These are phyloP conservation scores for Colletotrichum zoysiae DNA, from an alignment of 2,329 filamentous ascomycete species.

Conservation along the genomic window DNA sequence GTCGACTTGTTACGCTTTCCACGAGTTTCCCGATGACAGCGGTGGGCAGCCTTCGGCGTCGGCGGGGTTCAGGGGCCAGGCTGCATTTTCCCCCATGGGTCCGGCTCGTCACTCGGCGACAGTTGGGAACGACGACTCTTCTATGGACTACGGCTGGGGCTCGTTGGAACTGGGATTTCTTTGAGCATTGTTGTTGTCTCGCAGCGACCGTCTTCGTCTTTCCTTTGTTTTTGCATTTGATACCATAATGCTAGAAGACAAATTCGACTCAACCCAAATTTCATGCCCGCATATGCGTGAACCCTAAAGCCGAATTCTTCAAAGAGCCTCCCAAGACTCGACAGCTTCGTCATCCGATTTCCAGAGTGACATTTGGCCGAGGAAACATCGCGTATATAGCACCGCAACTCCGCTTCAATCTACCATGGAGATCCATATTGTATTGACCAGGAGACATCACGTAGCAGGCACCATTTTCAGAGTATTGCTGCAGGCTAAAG, in stretches of 20 bases:
- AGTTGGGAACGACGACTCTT: conserved; percentile 22
- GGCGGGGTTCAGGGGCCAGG: conserved; percentile 25
- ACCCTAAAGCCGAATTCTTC: too few species aligned
- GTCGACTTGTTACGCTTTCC: conserved; percentile 48
- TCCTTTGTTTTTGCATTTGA: neutral
- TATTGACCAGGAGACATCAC: too few species aligned
- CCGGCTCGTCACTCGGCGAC: conserved; percentile 32
- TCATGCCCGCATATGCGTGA: too few species aligned
- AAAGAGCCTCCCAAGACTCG: too few species aligned
- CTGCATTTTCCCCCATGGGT: conserved; percentile 36
- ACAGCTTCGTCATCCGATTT: too few species aligned
- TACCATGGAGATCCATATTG: too few species aligned
- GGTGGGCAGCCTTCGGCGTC: conserved; percentile 22
- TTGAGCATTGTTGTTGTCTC: conserved; percentile 1
- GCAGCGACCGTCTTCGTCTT: neutral
- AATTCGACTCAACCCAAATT: too few species aligned
- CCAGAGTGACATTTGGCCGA: too few species aligned
- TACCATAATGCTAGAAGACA: neutral
- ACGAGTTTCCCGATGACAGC: conserved; percentile 42
- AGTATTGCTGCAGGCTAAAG: too few species aligned
- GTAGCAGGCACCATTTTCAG: too few species aligned
- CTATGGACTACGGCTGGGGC: conserved; percentile 40
- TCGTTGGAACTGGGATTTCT: conserved; percentile 41
- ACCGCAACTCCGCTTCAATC: too few species aligned
- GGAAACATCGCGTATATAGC: too few species aligned